Evolutionary conservation across 1,284 basidiomycete genomes (phyloP).

Genomic region (Ustilago curta): DNA sequence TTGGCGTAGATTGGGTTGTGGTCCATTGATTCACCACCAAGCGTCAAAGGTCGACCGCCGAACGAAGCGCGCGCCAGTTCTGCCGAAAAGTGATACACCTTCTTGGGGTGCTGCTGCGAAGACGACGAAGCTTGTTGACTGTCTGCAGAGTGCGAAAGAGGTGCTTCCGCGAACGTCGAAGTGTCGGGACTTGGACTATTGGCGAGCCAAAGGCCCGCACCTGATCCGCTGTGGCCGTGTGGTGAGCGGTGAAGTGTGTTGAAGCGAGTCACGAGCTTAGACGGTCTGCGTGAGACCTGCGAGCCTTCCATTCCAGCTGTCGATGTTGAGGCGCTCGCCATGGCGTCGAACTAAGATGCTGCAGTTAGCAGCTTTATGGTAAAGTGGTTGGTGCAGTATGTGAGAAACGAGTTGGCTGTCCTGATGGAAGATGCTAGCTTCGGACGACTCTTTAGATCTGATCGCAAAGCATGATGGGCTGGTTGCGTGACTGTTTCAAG

Average conservation of each 20-base stretch:
- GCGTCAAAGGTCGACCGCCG: conserved; percentile 22
- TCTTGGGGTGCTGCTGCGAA: conserved; percentile 10
- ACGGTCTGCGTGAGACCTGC: conserved; percentile 30
- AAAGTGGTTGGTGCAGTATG: not conserved
- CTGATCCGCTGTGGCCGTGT: conserved; percentile 48
- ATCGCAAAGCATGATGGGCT: conserved; percentile 1
- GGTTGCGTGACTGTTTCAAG: not conserved
- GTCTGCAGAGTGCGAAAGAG: not conserved
- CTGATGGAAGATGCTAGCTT: not conserved
- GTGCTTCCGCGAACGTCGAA: conserved; percentile 11
- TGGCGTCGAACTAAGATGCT: conserved; percentile 4
- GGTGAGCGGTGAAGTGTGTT: conserved; percentile 43
- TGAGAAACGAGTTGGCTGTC: not conserved
- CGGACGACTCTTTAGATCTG: not conserved
- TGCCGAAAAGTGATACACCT: conserved; percentile 43
- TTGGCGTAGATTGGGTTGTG: conserved; percentile 16
- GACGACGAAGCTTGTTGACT: conserved; percentile 2
- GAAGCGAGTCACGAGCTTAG: conserved; percentile 34
- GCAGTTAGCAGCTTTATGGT: not conserved
- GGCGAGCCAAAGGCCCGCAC: conserved; percentile 48
- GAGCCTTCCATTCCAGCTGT: conserved; percentile 11
- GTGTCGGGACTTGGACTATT: conserved; percentile 35
- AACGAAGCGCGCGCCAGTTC: conserved; percentile 34
- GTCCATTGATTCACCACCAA: conserved; percentile 10
- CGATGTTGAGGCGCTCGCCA: conserved; percentile 31